phyloP scores from a whole-genome alignment of 768 basidiomycete genomes.

The Tylopilus subfusipes region DNA sequence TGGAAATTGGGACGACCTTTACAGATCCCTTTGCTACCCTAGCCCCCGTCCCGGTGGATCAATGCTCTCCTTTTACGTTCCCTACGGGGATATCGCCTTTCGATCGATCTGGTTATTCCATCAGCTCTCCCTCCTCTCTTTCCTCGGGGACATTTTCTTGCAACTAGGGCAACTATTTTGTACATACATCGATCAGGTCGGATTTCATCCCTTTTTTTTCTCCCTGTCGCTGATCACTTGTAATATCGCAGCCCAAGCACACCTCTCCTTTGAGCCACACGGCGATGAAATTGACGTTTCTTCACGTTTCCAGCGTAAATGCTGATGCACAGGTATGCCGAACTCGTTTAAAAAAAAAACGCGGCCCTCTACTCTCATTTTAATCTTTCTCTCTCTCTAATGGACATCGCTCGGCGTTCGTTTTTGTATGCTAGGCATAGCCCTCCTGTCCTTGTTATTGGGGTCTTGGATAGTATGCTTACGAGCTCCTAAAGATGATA shows the following conservation, averaged over 20 bases:
- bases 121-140: constrained; percentile 10
- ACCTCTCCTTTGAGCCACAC: not conserved
- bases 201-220: not conserved
- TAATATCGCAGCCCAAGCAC: not conserved
- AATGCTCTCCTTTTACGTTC: not conserved
- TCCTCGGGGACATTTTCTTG: constrained; percentile 6
- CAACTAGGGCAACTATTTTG: not conserved
- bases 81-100: constrained; percentile 18
- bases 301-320: not conserved
- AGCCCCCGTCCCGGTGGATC: not conserved
- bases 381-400: not conserved
- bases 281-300: constrained; percentile 3
- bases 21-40: constrained; percentile 23
- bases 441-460: not conserved
- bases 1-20: constrained; percentile 19
- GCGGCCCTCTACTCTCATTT: not conserved
- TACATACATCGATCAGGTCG: not conserved
- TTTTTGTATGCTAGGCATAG: constrained; percentile 2
- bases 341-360: not conserved
- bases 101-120: constrained; percentile 12
- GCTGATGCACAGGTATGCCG: not conserved
- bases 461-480: constrained; percentile 5
- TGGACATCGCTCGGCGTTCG: constrained; percentile 11
- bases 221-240: not conserved
- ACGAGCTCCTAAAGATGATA: constrained; percentile 4